A percentile compares a stretch with the other conserved stretches of the same genome.
These are phyloP conservation scores for Phytophthora nicotianae DNA, from an alignment of 352 stramenopile genomes.

Conservation along the genomic window DNA sequence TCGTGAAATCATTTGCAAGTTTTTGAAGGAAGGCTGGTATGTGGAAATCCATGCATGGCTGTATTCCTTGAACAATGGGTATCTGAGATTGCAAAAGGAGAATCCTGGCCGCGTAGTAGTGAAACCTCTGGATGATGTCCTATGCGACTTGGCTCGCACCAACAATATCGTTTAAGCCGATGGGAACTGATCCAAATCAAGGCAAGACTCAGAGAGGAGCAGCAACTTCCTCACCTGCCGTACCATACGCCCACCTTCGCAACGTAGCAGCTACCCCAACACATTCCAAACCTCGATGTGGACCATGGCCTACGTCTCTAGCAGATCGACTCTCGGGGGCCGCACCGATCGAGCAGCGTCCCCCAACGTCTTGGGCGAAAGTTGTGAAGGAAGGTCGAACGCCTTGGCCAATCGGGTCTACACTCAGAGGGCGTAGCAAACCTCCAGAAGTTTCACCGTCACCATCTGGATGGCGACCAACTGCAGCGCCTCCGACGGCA, in stretches of 20 bases:
- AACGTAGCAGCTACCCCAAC: background rate
- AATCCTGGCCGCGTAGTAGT: background rate
- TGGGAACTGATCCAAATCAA: background rate
- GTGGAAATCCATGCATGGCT: conserved; percentile 34
- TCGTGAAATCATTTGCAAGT: conserved; percentile 19
- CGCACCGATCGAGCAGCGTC: background rate
- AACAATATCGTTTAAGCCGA: background rate
- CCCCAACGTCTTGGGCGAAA: background rate
- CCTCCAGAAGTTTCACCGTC: background rate
- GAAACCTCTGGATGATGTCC: conserved; percentile 1
- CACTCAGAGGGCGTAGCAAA: background rate
- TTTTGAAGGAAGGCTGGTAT: conserved; percentile 19
- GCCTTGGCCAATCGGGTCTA: background rate
- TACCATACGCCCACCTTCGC: background rate
- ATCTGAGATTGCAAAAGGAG: conserved; percentile 18
- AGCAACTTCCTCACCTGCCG: background rate
- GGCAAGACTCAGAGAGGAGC: background rate
- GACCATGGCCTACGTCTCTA: background rate
- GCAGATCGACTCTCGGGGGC: background rate
- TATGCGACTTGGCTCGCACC: background rate
- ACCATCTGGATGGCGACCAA: background rate
- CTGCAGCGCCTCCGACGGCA: background rate
- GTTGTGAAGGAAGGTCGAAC: conserved; percentile 4
- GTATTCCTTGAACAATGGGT: conserved; percentile 20
- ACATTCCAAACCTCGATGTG: background rate